Base-by-base conservation (phyloP, 306 rosid genomes). In the Dryas alaskensis region DNA sequence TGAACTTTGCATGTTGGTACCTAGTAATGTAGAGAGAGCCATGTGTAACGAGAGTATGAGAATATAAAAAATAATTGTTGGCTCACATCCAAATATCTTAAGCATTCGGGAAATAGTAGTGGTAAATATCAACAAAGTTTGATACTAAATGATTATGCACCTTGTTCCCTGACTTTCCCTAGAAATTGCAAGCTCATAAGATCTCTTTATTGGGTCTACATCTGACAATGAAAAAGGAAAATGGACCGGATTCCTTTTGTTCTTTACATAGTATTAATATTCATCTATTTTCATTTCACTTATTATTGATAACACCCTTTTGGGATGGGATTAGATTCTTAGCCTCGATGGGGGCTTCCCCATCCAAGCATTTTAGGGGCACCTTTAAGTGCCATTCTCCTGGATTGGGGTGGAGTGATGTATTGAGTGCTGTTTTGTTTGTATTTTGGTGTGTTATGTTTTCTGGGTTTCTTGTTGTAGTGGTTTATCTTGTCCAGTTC, bases 251-350 rank as follows among this genome's bases (percentile, higher is more conserved):
- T 27, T 27, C 55, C 8, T 17, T 50, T 52, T 10, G 39, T 62
- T 76, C 19, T 67, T 67, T 69, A 17, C 73, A n/a, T 81, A 27
- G 4, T 16, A 12, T 60, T 37, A 40, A 0, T 25, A 52, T 27
- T 80, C 63, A 46, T 40, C 64, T 62, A 13, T 70, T 47, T 76
- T 60, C 72, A 37, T 72, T 82, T 78, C 70, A 55, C 75, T 50
- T 53, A 68, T 31, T 22, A 10, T 71, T 66, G 62, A 27, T 73
- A 47, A 71, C 74, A 64, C 76, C 65, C 67, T 88, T 82, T 27
- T 27, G 31, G 31, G 31, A 31, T 2, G 2, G 37, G 37, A 31
- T 31, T 31, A 31, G 37, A 31, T 31, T 31, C 37, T 31, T 31
- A 31, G 37, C 37, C 37, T 31, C 37, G 2, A 2, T 31, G 37